Base-by-base conservation (phyloP, 176 grass and related monocot genomes). In the Panicum miliaceum region DNA sequence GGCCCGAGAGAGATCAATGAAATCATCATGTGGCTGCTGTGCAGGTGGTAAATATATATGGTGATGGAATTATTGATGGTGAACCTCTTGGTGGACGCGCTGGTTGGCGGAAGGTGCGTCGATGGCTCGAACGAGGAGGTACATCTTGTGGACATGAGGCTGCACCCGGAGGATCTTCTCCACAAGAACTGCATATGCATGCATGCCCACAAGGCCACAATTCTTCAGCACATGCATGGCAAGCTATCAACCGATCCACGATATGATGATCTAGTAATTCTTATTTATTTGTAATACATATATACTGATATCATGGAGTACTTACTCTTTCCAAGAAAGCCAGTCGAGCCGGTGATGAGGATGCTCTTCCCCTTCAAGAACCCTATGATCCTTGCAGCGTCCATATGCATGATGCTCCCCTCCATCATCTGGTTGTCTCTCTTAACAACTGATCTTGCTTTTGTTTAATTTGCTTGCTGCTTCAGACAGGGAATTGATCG, bases 141-240 rank as follows among this genome's bases (percentile, higher is more conserved):
- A 94, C 19, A 98, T 84, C 89, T 56, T 91, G 85, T 76, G 90
- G 25, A 98, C 92, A 19, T 88, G 75, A 7, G 92, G 95, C 63
- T 97, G 88, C 81, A 93, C 90, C 9, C 92, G 82, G 5, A 97
- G 84, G 58, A 98, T 80, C 86, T 98, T 98, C 91, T 98, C 95
- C 89, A 95, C 84, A 59, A 95, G 88, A 78, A 98, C 95, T 98
- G 56, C 66, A 66, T 2, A 66, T 2, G 27, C 2, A 66, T 2
- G 27, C 2, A 58, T 40, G 60, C 10, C 8, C 40, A 12, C 8
- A 64, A 15, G 34, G 12, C n/a, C 47, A 15, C 6, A 62, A 14
- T 14, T 6, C 22, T 51, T 36, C 11, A 37, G 38, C 23, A 16
- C 22, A 15, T 16, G 38, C 7, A 68, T 12, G 65, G 5, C 0